A percentile compares a stretch with the other conserved stretches of the same genome.
Conservation (phyloP, 768 basidiomycete species). For the Hydnum rufescens region DNA sequence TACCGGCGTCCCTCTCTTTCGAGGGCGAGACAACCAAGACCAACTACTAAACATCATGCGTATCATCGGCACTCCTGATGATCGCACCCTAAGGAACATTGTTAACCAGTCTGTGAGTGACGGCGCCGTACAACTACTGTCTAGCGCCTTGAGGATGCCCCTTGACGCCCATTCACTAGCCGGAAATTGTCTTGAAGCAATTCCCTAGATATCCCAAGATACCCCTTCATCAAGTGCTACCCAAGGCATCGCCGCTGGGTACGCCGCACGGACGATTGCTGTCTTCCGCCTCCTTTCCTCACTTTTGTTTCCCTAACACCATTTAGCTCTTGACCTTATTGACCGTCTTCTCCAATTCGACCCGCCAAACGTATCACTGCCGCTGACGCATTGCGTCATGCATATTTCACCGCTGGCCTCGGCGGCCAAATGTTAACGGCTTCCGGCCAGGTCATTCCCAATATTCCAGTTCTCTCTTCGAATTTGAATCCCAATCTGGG, state of each 20-base stretch:
- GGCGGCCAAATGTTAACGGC: conserved; percentile 18
- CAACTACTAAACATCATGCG: conserved; percentile 97
- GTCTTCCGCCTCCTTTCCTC: not conserved
- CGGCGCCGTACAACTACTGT: not conserved
- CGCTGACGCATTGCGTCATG: conserved; percentile 75
- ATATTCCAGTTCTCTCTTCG: conserved; percentile 47
- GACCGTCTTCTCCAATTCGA: conserved; percentile 94
- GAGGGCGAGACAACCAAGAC: conserved; percentile 92
- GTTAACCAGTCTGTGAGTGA: conserved; percentile 63
- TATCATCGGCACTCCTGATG: conserved; percentile 87
- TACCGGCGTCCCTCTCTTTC: conserved; percentile 85
- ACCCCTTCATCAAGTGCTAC: conserved; percentile 58
- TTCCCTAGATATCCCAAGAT: conserved; percentile 79
- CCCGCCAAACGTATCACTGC: conserved; percentile 83
- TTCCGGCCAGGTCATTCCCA: conserved; percentile 20
- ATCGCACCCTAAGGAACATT: conserved; percentile 74
- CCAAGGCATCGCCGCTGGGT: conserved; percentile 77
- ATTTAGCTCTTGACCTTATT: conserved; percentile 67
- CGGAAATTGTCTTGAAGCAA: conserved; percentile 64
- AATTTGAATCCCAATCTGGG: conserved; percentile 43
- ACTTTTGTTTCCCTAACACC: not conserved
- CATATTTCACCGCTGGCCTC: conserved; percentile 58
- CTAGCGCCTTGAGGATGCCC: not conserved
- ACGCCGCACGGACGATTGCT: conserved; percentile 8
- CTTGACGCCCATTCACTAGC: conserved; percentile 23